Conservation (phyloP, 495 filamentous ascomycete genomes). For the Neurospora pannonica region DNA sequence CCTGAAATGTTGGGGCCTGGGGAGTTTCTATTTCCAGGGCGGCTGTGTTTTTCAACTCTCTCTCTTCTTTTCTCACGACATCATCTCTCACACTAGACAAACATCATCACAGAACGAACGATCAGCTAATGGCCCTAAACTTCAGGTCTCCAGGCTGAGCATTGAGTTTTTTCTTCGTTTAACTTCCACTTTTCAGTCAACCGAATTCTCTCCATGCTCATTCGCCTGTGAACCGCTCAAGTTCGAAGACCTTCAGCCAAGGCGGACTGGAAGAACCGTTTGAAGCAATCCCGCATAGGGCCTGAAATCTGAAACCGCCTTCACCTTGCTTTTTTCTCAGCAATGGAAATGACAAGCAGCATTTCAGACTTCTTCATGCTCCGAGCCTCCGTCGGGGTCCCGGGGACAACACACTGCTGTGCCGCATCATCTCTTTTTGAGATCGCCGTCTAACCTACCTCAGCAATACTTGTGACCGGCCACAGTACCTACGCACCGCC, state of each 20-base stretch:
- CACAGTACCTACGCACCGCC: background rate
- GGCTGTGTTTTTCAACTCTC: slow-evolving; percentile 9
- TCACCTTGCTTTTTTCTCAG: background rate
- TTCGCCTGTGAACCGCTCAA: slow-evolving; percentile 8
- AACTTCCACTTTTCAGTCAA: slow-evolving; percentile 16
- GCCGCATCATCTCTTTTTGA: background rate
- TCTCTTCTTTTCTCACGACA: background rate
- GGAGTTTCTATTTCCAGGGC: slow-evolving; percentile 9
- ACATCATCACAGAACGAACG: background rate
- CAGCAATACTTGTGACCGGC: background rate
- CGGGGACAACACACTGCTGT: background rate
- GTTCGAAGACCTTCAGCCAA: background rate
- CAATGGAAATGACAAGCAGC: background rate
- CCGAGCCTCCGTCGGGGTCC: background rate
- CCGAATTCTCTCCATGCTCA: slow-evolving; percentile 16
- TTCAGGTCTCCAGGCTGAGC: background rate
- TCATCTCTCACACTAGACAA: background rate
- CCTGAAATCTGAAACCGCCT: background rate
- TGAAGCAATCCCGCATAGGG: background rate
- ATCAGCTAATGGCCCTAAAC: slow-evolving; percentile 2
- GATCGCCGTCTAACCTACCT: background rate
- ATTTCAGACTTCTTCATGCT: background rate
- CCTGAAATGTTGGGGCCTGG: slow-evolving; percentile 1
- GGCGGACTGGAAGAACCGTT: background rate
- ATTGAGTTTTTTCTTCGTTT: background rate